Conservation (phyloP, 192 early-diverging fungal species). For the Backusella mclennaniae region DNA sequence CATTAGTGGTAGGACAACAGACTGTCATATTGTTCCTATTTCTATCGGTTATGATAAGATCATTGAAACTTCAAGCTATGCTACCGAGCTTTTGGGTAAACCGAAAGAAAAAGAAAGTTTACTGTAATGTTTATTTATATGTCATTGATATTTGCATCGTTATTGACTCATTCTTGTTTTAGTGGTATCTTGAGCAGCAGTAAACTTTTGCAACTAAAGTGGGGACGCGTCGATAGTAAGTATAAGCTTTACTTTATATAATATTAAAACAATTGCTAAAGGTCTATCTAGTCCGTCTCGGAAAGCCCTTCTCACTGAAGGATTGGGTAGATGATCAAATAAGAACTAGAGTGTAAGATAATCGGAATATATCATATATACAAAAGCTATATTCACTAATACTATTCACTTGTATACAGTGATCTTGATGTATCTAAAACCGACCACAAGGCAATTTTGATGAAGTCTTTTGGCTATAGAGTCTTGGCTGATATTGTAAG, state of each 20-base stretch:
- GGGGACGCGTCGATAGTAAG: conserved; percentile 78
- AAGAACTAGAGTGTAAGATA: conserved; percentile 50
- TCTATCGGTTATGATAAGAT: conserved; percentile 84
- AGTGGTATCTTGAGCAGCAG: conserved; percentile 59
- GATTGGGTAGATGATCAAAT: conserved; percentile 64
- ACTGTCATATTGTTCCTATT: conserved; percentile 77
- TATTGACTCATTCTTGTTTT: not conserved
- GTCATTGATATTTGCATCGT: not conserved
- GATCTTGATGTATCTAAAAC: conserved; percentile 33
- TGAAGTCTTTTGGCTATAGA: conserved; percentile 72
- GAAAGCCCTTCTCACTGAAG: conserved; percentile 69
- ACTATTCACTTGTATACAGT: conserved; percentile 12
- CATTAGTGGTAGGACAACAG: conserved; percentile 53
- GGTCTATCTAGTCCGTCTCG: conserved; percentile 61
- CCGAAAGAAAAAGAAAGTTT: conserved; percentile 81
- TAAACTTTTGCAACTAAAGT: conserved; percentile 60
- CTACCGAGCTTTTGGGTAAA: conserved; percentile 74
- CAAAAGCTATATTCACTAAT: not conserved
- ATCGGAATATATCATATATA: not conserved
- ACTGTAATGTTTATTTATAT: conserved; percentile 24
- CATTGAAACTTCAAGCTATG: conserved; percentile 79
- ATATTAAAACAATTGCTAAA: not conserved
- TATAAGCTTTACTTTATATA: not conserved
- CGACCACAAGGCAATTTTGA: conserved; percentile 41
- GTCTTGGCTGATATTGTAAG: conserved; percentile 60